Conservation (phyloP, 495 filamentous ascomycete species). For the Copromyces sp. region DNA sequence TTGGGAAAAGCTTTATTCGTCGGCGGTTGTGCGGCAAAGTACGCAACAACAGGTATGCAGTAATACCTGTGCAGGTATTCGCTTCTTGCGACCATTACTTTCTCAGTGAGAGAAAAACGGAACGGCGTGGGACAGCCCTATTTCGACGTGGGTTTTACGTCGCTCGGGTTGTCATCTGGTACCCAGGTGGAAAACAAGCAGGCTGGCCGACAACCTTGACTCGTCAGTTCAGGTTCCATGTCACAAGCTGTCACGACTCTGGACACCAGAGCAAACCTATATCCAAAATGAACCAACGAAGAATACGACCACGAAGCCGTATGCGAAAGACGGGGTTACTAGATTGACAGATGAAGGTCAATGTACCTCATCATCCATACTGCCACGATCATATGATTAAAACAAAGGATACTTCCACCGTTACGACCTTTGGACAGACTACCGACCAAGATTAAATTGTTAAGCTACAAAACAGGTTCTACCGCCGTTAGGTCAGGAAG, state of each 20-base stretch:
- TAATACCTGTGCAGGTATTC: not conserved
- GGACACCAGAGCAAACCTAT: not conserved
- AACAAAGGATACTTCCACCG: not conserved
- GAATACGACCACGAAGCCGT: not conserved
- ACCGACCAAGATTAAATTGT: not conserved
- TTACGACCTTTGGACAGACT: not conserved
- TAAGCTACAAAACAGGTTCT: not conserved
- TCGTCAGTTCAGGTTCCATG: not conserved
- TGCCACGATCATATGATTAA: not conserved
- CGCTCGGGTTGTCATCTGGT: not conserved
- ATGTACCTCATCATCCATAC: not conserved
- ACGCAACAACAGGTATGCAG: not conserved
- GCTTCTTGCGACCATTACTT: not conserved
- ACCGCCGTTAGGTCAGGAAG: not conserved
- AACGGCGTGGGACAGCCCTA: not conserved
- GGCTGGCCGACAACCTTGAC: not conserved
- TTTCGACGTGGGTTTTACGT: not conserved
- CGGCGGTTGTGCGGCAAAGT: not conserved
- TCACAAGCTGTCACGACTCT: not conserved
- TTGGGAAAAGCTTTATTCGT: not conserved
- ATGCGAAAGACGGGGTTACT: not conserved
- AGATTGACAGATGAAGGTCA: not conserved
- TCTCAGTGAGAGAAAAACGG: not conserved
- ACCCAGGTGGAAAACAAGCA: not conserved
- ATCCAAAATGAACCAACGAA: not conserved